Percentiles rank a stretch among this genome's conserved stretches.
These are phyloP conservation scores for Themeda triandra DNA, from an alignment of 176 grass and related monocot species.

Conservation along the genomic window DNA sequence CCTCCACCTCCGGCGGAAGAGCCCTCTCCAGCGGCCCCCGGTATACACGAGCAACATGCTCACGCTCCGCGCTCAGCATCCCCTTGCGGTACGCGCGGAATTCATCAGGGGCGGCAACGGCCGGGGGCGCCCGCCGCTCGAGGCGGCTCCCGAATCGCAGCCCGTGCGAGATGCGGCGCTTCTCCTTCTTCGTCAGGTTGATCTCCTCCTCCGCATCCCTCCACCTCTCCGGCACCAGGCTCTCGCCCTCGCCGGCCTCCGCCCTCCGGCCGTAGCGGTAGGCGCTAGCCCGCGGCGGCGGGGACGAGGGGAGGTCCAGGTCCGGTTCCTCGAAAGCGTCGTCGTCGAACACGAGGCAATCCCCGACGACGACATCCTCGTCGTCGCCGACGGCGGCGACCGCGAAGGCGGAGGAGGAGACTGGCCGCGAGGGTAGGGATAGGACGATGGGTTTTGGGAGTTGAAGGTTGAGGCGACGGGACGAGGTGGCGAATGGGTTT, in stretches of 20 bases:
- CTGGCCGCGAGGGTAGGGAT: background rate
- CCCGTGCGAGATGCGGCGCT: conserved; percentile 74
- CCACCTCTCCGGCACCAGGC: conserved; percentile 79
- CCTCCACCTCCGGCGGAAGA: conserved; percentile 20
- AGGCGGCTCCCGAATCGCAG: conserved; percentile 71
- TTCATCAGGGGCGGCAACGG: conserved; percentile 50
- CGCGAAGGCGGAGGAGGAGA: background rate
- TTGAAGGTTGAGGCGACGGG: conserved; percentile 6
- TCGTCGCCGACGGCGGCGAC: conserved; percentile 34
- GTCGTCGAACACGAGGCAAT: conserved; percentile 94
- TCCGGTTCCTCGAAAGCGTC: conserved; percentile 70
- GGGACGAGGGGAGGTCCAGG: conserved; percentile 12
- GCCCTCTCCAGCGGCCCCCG: conserved; percentile 19
- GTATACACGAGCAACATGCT: conserved; percentile 32
- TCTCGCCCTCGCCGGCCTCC: conserved; percentile 12
- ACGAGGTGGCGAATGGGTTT: conserved; percentile 4
- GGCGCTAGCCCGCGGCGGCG: background rate
- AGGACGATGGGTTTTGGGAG: conserved; percentile 19
- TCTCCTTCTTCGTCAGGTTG: conserved; percentile 96
- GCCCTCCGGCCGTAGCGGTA: conserved; percentile 10
- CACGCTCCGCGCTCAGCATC: conserved; percentile 42
- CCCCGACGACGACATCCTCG: conserved; percentile 67
- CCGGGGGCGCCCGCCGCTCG: conserved; percentile 56
- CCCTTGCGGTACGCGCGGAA: conserved; percentile 56
- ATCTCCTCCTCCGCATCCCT: conserved; percentile 73